Base-by-base conservation (phyloP, 768 basidiomycete species). In the Hypsizygus marmoreus region DNA sequence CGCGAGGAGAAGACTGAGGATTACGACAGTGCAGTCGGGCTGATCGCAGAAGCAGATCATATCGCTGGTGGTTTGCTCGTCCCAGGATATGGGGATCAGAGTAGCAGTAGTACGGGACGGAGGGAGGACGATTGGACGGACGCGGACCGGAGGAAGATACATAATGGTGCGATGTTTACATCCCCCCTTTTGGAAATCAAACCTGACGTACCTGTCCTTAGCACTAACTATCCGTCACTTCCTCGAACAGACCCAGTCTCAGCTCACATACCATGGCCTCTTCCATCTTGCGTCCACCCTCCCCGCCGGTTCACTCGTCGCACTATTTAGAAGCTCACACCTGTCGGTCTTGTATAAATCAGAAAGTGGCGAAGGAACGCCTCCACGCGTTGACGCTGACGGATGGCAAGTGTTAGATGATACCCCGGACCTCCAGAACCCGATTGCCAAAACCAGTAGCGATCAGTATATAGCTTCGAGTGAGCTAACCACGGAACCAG, bases 251-350 rank as follows among this genome's bases (percentile, higher is more conserved):
- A 85, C 88, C 0, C 76, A 80, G 49, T 91, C 90, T 2, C 94
- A 97, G 58, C 64, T 95, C 44, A 95, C 92, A 0, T 95, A 95
- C 57, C 77, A 91, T 43, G 93, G 93, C 0, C 75, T 95, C 25
- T 93, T 94, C 63, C 78, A 84, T 26, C 81, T 95, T 38, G 84
- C 86, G 0, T 76, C 80, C 2, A 71, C 80, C 1, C 79, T 94
- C 43, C 61, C 68, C 10, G 65, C 76, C 0, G 70, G 74, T 33
- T 58, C 71, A 0, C 73, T 77, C n/a, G 85, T 87, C n/a, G 92
- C 93, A 0, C 80, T 95, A 50, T 95, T 94, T 74, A 82, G 94
- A 41, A 91, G 82, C 65, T 92, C 91, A 0, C 94, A 95, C 60
- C 81, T 97, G 11, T 86, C 87, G 0, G 93, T 95, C 7, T 72